Conservation (phyloP, 148 eudicot genomes). For the Talinum fruticosum region DNA sequence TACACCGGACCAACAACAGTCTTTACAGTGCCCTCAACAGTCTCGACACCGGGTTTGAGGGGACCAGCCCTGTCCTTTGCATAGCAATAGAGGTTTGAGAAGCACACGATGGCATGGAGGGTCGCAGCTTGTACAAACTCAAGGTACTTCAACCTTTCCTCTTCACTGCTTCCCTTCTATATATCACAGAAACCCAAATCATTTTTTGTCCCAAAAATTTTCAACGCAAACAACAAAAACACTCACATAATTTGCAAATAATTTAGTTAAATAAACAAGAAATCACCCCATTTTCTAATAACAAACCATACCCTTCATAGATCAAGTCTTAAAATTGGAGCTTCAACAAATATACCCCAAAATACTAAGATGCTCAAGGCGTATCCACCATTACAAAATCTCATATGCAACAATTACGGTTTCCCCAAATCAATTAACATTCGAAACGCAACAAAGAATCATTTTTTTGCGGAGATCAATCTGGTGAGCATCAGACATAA, state of each 20-base stretch:
- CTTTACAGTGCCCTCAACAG: conserved; percentile 89
- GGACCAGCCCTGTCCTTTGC: conserved; percentile 95
- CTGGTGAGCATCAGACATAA: not conserved
- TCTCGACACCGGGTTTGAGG: conserved; percentile 77
- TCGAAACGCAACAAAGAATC: not conserved
- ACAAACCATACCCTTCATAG: too few relatives aligned
- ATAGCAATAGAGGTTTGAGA: conserved; percentile 59
- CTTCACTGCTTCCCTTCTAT: conserved; percentile 47
- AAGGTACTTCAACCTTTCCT: conserved; percentile 67
- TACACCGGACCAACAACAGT: conserved; percentile 88
- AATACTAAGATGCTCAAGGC: too few relatives aligned
- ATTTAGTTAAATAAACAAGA: not conserved
- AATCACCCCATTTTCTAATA: not conserved
- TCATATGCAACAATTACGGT: not conserved
- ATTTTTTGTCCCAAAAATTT: not conserved
- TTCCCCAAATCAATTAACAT: not conserved
- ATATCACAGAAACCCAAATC: not conserved
- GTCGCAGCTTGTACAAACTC: conserved; percentile 71
- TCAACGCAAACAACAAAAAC: not conserved
- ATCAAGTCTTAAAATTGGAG: too few relatives aligned
- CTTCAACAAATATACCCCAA: too few relatives aligned
- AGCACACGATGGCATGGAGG: conserved; percentile 55
- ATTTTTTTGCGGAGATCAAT: not conserved
- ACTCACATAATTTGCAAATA: not conserved
- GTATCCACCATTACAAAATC: not conserved